Percentiles rank a stretch among this genome's conserved stretches.
phyloP scores from a whole-genome alignment of 768 basidiomycete genomes.

The Leccinum subtestaceum region DNA sequence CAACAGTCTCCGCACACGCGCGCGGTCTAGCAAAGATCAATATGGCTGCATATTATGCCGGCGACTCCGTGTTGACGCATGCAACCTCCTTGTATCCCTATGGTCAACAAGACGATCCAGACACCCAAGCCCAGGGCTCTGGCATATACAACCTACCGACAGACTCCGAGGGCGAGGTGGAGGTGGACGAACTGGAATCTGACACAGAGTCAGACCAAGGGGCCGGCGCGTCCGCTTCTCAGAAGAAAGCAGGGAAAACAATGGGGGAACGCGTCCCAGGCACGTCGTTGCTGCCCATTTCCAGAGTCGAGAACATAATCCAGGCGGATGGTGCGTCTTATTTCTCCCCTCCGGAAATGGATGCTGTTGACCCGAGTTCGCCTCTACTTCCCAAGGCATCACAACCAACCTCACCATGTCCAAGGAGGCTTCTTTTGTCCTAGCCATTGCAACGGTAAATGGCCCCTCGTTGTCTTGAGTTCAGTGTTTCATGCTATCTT shows the following conservation, averaged over 20 bases:
- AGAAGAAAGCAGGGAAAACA: constrained; percentile 30
- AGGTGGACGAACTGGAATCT: constrained; percentile 35
- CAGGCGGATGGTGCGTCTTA: constrained; percentile 66
- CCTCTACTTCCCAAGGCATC: constrained; percentile 41
- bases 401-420: constrained; percentile 65
- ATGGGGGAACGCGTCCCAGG: constrained; percentile 53
- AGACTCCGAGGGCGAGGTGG: constrained; percentile 34
- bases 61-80: constrained; percentile 30
- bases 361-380: constrained; percentile 16
- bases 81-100: constrained; percentile 34
- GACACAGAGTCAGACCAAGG: constrained; percentile 32
- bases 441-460: constrained; percentile 73
- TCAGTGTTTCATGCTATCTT: constrained; percentile 14
- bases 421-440: constrained; percentile 69
- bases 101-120: constrained; percentile 24
- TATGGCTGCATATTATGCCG: constrained; percentile 33
- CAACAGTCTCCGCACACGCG: constrained; percentile 7
- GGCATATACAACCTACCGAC: constrained; percentile 33
- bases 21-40: constrained; percentile 7
- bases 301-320: constrained; percentile 71
- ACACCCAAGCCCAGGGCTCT: constrained; percentile 23
- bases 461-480: constrained; percentile 1
- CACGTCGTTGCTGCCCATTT: constrained; percentile 62
- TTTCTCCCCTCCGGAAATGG: constrained; percentile 7
- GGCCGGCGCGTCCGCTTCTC: constrained; percentile 22